Evolutionary conservation across 768 basidiomycete genomes (phyloP), one percentile per base, ranked within the genome.

Genomic region (Mycena pura): DNA sequence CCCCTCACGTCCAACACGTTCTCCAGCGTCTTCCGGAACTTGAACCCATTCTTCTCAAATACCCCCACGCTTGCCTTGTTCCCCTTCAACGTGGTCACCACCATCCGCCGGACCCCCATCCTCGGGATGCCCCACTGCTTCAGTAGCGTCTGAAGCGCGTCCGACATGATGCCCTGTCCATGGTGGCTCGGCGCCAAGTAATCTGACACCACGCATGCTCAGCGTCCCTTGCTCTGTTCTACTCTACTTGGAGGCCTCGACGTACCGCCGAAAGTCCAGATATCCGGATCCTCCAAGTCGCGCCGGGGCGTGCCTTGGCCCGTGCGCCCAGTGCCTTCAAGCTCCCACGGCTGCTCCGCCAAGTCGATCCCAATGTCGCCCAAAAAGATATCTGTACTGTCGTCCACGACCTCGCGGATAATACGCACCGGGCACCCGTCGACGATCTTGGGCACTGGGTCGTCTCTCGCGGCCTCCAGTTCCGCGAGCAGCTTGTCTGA

Each of bases 121-220:
- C 86, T 75, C 1, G 88, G 88, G 41, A 89, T 75, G 19, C 77
- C 84, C 89, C 91, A 91, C 11, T 79, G 68, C 17, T 80, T 68
- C 41, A 92, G 51, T 29, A 93, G 46, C 6, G 80, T 81, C 9
- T 71, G 73, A 25, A 92, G 68, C 0, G 82, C 88, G n/a, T 83
- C 84, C 21, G 83, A 82, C 91, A 92, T 92, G 62, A 92, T 90
- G 0, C 90, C 89, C 64, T 75, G 79, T 28, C 88, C 80, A 57
- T 91, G 89, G 67, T 89, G 83, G 31, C 81, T 82, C 15, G 85
- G 78, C 6, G 79, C 82, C 39, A 91, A 72, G 62, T 81, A 90
- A 68, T 89, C 90, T 90, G 58, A 28, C 32, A 49, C 7, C 32
- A 7, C 47, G 60, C 32, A 22, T 10, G 10, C 36, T 43, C 46